A percentile compares a stretch with the other conserved stretches of the same genome.
These are phyloP conservation scores for Phytophthora palmivora DNA, from an alignment of 352 stramenopile species.

Conservation along the genomic window DNA sequence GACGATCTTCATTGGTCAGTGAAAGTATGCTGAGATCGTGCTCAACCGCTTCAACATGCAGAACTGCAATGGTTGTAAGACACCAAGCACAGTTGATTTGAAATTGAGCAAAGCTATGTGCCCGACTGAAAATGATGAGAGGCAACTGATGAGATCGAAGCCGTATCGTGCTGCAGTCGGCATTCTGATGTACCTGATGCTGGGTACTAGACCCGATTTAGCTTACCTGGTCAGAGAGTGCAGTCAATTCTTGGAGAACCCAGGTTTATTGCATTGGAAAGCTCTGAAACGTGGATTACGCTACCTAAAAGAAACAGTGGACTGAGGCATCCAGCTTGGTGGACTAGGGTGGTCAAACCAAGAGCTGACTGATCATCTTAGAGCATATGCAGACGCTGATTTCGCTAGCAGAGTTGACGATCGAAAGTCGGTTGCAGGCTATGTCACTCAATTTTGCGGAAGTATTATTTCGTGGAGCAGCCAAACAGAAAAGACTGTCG, in stretches of 20 bases:
- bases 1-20: conserved; percentile 25
- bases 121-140: too few relatives aligned
- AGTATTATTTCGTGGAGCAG: too few relatives aligned
- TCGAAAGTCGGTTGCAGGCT: conserved; percentile 25
- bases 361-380: too few relatives aligned
- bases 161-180: conserved; percentile 12
- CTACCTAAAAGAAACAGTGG: too few relatives aligned
- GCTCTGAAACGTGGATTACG: conserved; percentile 22
- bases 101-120: conserved; percentile 24
- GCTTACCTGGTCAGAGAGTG: conserved; percentile 18
- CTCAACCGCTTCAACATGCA: conserved; percentile 23
- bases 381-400: too few relatives aligned
- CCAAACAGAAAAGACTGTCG: too few relatives aligned
- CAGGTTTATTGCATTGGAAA: conserved; percentile 19
- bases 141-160: conserved; percentile 6
- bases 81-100: conserved; percentile 13
- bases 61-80: conserved; percentile 23
- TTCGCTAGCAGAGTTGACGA: conserved; percentile 27
- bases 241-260: conserved; percentile 30
- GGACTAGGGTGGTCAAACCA: too few relatives aligned
- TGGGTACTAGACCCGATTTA: conserved; percentile 21
- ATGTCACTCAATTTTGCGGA: conserved; percentile 24
- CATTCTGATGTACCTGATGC: conserved; percentile 28
- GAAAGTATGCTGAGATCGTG: conserved; percentile 23
- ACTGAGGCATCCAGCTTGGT: too few relatives aligned